Conservation (phyloP, 805 yeast genomes). For the Schwanniomyces polymorphus region DNA sequence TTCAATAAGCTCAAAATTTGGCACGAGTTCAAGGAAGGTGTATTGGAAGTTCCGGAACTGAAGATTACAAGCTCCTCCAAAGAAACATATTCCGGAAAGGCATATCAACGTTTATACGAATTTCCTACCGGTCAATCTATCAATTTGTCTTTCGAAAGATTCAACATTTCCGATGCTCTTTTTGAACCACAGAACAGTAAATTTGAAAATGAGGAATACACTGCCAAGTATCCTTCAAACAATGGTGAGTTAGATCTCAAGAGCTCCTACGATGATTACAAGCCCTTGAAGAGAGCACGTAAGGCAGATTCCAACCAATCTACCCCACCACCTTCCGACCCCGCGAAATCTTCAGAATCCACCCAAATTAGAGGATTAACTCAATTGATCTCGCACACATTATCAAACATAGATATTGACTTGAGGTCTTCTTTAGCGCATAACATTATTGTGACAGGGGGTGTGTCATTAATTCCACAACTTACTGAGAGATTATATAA, state of each 20-base stretch:
- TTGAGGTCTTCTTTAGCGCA: constrained; percentile 83
- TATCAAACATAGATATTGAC: constrained; percentile 71
- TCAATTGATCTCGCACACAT: constrained; percentile 56
- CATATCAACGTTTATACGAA: constrained; percentile 56
- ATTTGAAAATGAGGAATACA: constrained; percentile 19
- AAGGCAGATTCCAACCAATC: constrained; percentile 37
- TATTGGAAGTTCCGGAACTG: constrained; percentile 55
- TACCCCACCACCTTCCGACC: constrained; percentile 24
- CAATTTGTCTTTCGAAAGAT: constrained; percentile 61
- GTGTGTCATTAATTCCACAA: constrained; percentile 78
- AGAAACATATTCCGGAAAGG: constrained; percentile 26
- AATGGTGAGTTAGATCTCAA: constrained; percentile 54
- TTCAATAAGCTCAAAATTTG: constrained; percentile 56
- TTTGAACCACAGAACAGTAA: constrained; percentile 59
- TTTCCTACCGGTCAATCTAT: constrained; percentile 73
- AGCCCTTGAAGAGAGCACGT: constrained; percentile 66
- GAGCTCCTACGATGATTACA: constrained; percentile 59
- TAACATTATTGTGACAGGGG: constrained; percentile 85
- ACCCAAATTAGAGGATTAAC: constrained; percentile 50
- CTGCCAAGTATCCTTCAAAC: constrained; percentile 32
- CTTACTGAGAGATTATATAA: constrained; percentile 71
- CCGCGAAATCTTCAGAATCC: constrained; percentile 2
- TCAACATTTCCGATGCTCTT: constrained; percentile 66
- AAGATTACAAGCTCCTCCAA: constrained; percentile 20
- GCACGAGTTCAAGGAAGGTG: constrained; percentile 75